Evolutionary conservation across 768 basidiomycete species (phyloP).

Genomic region (Agrocybe pediades): DNA sequence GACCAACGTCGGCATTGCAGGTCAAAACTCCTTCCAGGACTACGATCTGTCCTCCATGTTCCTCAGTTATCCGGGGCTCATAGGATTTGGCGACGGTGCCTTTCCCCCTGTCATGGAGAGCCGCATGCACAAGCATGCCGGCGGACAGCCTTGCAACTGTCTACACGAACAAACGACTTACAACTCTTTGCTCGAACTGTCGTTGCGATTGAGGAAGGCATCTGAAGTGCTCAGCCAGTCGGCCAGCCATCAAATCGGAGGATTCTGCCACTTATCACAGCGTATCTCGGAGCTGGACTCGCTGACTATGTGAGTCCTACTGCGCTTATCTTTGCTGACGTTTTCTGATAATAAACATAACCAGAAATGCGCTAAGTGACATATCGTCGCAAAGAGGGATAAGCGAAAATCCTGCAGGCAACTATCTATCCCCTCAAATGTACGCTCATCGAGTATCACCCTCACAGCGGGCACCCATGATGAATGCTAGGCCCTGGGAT

Average conservation of each 20-base stretch:
- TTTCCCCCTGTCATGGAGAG: constrained; percentile 23
- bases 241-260: constrained; percentile 38
- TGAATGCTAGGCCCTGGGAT: constrained; percentile 33
- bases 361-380: constrained; percentile 45
- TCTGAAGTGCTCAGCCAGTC: constrained; percentile 54
- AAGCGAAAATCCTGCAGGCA: constrained; percentile 8
- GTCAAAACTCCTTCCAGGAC: constrained; percentile 23
- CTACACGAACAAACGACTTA: constrained; percentile 56
- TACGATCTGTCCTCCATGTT: constrained; percentile 46
- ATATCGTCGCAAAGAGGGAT: constrained; percentile 25
- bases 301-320: constrained; percentile 49
- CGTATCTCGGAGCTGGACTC: constrained; percentile 38
- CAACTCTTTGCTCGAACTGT: constrained; percentile 64
- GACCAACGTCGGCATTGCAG: constrained; percentile 29
- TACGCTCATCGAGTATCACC: constrained; percentile 17
- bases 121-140: constrained; percentile 27
- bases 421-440: constrained; percentile 12
- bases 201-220: constrained; percentile 60
- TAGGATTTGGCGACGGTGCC: constrained; percentile 23
- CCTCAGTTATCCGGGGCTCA: constrained; percentile 32
- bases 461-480: constrained; percentile 13
- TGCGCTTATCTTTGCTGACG: neutral
- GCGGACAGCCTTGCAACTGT: constrained; percentile 53
- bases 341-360: constrained; percentile 6
- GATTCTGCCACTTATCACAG: constrained; percentile 39